Percentiles rank a stretch among this genome's conserved stretches.
These are phyloP conservation scores for Entonaema liquescens DNA, from an alignment of 495 filamentous ascomycete genomes.

Conservation along the genomic window DNA sequence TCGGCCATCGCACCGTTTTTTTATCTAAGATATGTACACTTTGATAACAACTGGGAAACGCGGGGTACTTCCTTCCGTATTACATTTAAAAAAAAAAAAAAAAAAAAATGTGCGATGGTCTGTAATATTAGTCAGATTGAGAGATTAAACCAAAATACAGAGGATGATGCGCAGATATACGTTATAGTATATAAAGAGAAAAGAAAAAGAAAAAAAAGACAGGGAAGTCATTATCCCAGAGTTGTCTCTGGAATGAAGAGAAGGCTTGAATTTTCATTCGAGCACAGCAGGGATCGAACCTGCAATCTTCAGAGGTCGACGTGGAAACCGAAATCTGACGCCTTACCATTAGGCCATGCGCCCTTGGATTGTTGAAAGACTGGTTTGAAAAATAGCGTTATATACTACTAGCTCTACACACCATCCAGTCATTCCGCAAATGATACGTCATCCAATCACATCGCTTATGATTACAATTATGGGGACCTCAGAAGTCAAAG, in stretches of 20 bases:
- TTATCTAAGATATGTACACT: not conserved
- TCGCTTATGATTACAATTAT: not conserved
- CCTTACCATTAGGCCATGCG: constrained; percentile 45
- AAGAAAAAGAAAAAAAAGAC: not conserved
- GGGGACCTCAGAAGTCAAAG: not conserved
- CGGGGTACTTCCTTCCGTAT: not conserved
- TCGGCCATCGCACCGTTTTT: constrained; percentile 19
- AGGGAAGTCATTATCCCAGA: not conserved
- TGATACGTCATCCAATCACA: not conserved
- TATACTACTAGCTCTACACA: not conserved
- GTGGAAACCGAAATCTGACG: constrained; percentile 37
- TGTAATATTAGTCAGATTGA: no score
- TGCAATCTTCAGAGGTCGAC: constrained; percentile 40
- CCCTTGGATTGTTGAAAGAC: constrained; percentile 8
- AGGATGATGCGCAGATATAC: no score
- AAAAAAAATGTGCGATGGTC: no score
- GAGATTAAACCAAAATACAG: not conserved
- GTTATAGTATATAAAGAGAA: not conserved
- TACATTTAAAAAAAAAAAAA: no score
- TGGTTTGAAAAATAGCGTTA: not conserved
- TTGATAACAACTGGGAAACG: not conserved
- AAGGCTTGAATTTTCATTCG: constrained; percentile 12
- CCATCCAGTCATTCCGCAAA: not conserved
- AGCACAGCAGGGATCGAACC: constrained; percentile 44
- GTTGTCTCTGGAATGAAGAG: not conserved